Evolutionary conservation across 257 asterid genomes (phyloP), one percentile per base, ranked within the genome.

Genomic region (Mentha longifolia): DNA sequence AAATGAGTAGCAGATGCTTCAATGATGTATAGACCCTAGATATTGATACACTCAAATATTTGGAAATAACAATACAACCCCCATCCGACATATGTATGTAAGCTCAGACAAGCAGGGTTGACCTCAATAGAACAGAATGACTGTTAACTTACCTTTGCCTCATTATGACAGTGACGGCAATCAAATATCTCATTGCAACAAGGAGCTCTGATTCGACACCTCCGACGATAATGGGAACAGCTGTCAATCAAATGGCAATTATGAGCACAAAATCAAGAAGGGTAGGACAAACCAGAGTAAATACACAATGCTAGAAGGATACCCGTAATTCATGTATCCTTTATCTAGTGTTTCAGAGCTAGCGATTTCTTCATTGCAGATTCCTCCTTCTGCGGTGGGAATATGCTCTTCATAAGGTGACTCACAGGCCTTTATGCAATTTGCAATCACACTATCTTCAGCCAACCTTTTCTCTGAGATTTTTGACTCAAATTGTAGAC

Each of bases 91-190:
- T 57, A 28, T 15, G 17, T 67, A 65, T 35, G 68, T 15, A 46
- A 39, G 39, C 58, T 39, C 39, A 45, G 73, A 39, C 41, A 51
- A 55, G 25, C 16, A 45, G 25, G 22, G 35, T 49, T 41, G 49
- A 31, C 9, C 35, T n/a, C 11, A 9, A 7, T 17, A 10, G 12
- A 20, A 59, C 16, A 22, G 61, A 72, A 64, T 50, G 10, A 35
- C 67, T 35, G 57, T 4, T 20, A 64, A 65, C 73, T 71, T 76
- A 88, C 98, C 88, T 87, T 86, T 57, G 86, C 91, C 59, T 92
- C 97, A 17, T 92, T 90, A 81, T 92, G 98, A 78, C 98, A 92
- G 81, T 92, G 97, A 58, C 94, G 93, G 61, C 98, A 92, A 73
- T 77, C 81, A 70, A 88, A 92, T 65, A 88, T 70, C 74, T 88